A percentile compares a stretch with the other conserved stretches of the same genome.
Evolutionary conservation across 1,284 basidiomycete genomes (phyloP).

Genomic region (Rhodotorula sp.): DNA sequence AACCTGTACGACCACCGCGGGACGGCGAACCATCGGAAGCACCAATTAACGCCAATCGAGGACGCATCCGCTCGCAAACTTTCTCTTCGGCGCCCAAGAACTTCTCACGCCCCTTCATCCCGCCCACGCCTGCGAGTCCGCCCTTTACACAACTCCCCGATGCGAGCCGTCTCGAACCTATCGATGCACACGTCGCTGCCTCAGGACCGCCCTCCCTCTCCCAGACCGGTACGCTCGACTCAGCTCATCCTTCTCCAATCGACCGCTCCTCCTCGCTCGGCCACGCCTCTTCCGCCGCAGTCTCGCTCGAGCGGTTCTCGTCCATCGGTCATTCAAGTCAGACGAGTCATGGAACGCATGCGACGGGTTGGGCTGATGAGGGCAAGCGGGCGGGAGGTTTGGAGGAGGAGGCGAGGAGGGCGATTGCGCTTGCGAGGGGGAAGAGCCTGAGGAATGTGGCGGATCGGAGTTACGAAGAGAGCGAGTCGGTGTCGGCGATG

Average conservation of each 20-base stretch:
- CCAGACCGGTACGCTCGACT: constrained; percentile 13
- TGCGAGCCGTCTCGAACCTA: neutral
- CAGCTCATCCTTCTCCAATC: neutral
- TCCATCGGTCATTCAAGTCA: constrained; percentile 17
- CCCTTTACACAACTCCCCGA: neutral
- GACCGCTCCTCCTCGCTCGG: constrained; percentile 1
- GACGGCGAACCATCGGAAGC: neutral
- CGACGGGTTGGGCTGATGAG: constrained; percentile 29
- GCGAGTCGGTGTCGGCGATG: neutral
- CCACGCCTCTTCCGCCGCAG: constrained; percentile 14
- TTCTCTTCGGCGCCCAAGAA: constrained; percentile 11
- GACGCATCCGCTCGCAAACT: constrained; percentile 12
- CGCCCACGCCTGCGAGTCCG: neutral
- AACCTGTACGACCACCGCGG: no score
- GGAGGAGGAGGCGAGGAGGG: constrained; percentile 21
- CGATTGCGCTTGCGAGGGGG: constrained; percentile 9
- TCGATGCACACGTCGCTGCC: neutral
- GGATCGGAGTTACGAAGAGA: neutral
- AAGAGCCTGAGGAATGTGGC: neutral
- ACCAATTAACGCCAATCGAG: neutral
- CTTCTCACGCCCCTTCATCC: constrained; percentile 32
- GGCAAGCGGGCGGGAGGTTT: neutral
- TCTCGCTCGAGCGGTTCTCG: constrained; percentile 11
- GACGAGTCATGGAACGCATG: constrained; percentile 20
- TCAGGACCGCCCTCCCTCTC: neutral